Percentiles rank a stretch among this genome's conserved stretches.
Conservation (phyloP, 352 stramenopile species). For the Phytophthora pseudosyringae region DNA sequence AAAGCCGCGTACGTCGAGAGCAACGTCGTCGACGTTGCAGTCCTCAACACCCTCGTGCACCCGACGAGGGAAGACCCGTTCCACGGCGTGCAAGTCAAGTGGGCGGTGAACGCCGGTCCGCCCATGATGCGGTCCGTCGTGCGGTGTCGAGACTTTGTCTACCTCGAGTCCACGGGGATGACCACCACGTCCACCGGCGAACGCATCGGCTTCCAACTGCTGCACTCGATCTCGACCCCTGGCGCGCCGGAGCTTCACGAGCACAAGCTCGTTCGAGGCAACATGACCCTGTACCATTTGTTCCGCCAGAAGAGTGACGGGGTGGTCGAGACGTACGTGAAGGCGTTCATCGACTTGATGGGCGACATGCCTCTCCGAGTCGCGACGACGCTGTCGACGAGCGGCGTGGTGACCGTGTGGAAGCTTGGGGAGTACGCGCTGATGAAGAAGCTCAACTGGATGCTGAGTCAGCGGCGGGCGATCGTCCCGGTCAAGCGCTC, state of each 20-base stretch:
- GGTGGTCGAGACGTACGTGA: constrained; percentile 50
- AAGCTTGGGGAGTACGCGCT: constrained; percentile 38
- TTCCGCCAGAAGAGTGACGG: constrained; percentile 48
- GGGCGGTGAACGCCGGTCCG: constrained; percentile 57
- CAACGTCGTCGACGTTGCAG: constrained; percentile 52
- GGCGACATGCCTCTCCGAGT: constrained; percentile 45
- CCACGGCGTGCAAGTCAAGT: constrained; percentile 51
- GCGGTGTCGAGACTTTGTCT: constrained; percentile 63
- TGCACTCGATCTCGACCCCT: constrained; percentile 41
- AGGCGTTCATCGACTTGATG: constrained; percentile 45
- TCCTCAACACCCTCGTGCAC: constrained; percentile 46
- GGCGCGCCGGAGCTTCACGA: constrained; percentile 39
- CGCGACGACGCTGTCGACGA: constrained; percentile 36
- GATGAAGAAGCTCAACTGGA: constrained; percentile 45
- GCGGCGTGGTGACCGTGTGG: constrained; percentile 42
- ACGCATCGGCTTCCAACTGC: constrained; percentile 46
- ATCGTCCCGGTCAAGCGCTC: constrained; percentile 2
- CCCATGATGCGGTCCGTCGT: constrained; percentile 51
- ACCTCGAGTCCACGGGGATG: constrained; percentile 58
- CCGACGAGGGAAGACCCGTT: constrained; percentile 52
- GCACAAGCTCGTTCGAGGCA: constrained; percentile 53
- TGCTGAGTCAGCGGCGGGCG: constrained; percentile 24
- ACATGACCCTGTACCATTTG: constrained; percentile 59
- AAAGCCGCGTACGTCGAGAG: constrained; percentile 42
- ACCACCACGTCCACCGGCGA: constrained; percentile 46